A percentile compares a stretch with the other conserved stretches of the same genome.
phyloP scores from a whole-genome alignment of 768 basidiomycete species.

The Pulveroboletus sp. region DNA sequence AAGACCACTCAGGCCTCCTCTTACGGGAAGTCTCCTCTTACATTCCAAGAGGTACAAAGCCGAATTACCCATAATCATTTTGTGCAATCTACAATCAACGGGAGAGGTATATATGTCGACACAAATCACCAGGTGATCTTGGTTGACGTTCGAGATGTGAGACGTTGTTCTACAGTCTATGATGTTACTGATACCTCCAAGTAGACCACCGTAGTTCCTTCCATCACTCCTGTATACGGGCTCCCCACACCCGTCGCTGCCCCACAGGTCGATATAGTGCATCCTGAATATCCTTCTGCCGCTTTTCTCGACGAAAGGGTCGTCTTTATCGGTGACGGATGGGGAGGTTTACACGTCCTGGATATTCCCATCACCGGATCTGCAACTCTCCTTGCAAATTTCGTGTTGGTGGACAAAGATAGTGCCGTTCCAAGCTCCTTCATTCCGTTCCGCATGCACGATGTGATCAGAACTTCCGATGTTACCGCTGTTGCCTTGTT shows the following conservation, averaged over 20 bases:
- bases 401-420: slow-evolving; percentile 36
- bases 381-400: slow-evolving; percentile 48
- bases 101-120: slow-evolving; percentile 64
- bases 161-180: slow-evolving; percentile 19
- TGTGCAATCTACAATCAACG: slow-evolving; percentile 40
- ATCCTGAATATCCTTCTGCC: slow-evolving; percentile 73
- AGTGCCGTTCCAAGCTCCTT: slow-evolving; percentile 19
- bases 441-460: slow-evolving; percentile 38
- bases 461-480: slow-evolving; percentile 34
- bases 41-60: slow-evolving; percentile 79
- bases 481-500: slow-evolving; percentile 43
- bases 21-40: slow-evolving; percentile 57
- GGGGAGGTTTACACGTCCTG: slow-evolving; percentile 62
- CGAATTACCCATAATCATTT: slow-evolving; percentile 85
- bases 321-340: slow-evolving; percentile 64
- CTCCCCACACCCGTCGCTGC: slow-evolving; percentile 51
- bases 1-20: slow-evolving; percentile 48
- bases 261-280: slow-evolving; percentile 35
- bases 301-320: slow-evolving; percentile 47
- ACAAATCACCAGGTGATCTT: slow-evolving; percentile 54
- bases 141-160: slow-evolving; percentile 55
- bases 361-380: slow-evolving; percentile 36
- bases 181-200: slow-evolving; percentile 19
- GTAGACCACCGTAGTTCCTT: slow-evolving; percentile 49
- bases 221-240: slow-evolving; percentile 54